Conservation (phyloP, 2,329 filamentous ascomycete species). For the Trichoderma sp. region DNA sequence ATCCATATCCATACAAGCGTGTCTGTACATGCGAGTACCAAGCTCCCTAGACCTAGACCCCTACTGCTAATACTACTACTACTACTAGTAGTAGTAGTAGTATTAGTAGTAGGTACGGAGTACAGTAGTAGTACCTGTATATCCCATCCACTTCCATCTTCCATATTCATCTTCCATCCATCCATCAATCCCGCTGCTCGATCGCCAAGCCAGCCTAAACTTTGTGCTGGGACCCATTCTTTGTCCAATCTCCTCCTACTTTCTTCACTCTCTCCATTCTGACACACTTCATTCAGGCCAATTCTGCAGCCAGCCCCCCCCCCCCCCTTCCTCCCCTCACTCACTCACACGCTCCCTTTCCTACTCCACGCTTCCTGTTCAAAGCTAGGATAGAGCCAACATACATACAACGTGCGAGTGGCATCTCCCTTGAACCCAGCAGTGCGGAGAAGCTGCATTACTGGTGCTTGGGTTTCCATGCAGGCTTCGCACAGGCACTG, state of each 20-base stretch:
- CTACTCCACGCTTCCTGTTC: not conserved
- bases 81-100: no score
- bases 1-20: not conserved
- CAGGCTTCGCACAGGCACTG: not conserved
- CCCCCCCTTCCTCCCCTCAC: not conserved
- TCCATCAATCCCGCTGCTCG: not conserved
- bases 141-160: not conserved
- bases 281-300: not conserved
- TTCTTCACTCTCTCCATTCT: not conserved
- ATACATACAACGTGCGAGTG: not conserved
- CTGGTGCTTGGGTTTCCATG: not conserved
- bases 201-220: slow-evolving; percentile 11
- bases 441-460: not conserved
- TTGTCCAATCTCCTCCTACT: not conserved
- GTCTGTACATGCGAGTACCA: not conserved
- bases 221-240: not conserved
- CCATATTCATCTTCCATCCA: not conserved
- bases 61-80: no score
- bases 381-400: not conserved
- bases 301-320: not conserved
- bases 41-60: not conserved
- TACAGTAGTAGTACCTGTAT: not conserved
- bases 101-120: not conserved
- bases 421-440: not conserved
- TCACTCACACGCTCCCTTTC: not conserved